Percentiles rank a stretch among this genome's conserved stretches.
These are phyloP conservation scores for Wickerhamomyces sydowiorum DNA, from an alignment of 805 yeast species.

Conservation along the genomic window DNA sequence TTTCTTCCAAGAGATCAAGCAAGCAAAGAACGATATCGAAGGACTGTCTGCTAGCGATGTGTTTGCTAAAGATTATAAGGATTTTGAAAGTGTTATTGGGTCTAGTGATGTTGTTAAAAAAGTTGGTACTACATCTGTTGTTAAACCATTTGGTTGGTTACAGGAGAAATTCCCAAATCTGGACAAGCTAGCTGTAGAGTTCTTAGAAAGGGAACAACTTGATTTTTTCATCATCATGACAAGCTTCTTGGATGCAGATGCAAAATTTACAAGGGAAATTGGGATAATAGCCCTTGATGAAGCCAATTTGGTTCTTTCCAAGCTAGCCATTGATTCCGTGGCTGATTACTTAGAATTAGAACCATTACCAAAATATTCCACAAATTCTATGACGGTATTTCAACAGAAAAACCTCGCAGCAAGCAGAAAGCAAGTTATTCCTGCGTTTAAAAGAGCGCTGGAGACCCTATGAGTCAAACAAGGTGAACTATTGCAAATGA, in stretches of 20 bases:
- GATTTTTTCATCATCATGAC: conserved; percentile 45
- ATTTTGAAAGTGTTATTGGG: conserved; percentile 39
- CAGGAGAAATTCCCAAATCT: conserved; percentile 9
- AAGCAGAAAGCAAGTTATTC: conserved; percentile 86
- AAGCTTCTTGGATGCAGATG: conserved; percentile 27
- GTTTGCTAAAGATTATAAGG: conserved; percentile 80
- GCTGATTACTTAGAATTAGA: conserved; percentile 7
- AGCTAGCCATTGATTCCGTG: conserved; percentile 12
- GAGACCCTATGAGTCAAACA: conserved; percentile 4
- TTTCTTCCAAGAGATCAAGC: conserved; percentile 30
- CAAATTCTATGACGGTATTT: conserved; percentile 15
- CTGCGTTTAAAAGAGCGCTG: conserved; percentile 31
- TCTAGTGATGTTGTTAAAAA: conserved; percentile 22
- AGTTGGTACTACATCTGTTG: conserved; percentile 76
- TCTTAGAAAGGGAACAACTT: conserved; percentile 27
- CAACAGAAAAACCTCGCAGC: conserved; percentile 54
- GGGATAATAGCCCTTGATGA: conserved; percentile 19
- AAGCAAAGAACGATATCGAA: conserved; percentile 55
- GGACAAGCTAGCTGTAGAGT: conserved; percentile 9
- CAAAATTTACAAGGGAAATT: conserved; percentile 39
- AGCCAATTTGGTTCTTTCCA: conserved; percentile 9
- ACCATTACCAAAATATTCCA: background rate
- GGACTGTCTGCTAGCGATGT: conserved; percentile 60
- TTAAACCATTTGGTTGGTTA: conserved; percentile 47
- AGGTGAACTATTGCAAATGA: too few species aligned